Conservation (phyloP, 768 basidiomycete genomes). For the Tulasnella calospora region DNA sequence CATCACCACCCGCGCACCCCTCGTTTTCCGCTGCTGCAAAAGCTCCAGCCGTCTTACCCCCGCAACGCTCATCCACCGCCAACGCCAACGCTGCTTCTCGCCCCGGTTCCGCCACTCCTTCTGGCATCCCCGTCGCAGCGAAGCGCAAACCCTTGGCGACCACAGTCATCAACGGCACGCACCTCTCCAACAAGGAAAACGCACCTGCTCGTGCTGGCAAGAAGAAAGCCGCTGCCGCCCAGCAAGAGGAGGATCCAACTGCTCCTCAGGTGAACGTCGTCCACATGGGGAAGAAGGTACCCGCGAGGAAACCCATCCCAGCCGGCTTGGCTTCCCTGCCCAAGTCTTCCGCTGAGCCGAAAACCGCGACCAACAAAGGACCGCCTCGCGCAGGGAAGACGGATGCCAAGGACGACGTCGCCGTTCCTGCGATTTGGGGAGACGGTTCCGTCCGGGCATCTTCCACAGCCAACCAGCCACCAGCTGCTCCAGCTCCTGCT, state of each 20-base stretch:
- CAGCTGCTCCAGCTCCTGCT: neutral
- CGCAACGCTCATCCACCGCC: neutral
- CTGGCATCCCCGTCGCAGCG: neutral
- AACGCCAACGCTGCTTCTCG: neutral
- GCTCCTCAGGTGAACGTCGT: neutral
- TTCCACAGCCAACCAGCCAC: neutral
- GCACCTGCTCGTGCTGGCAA: neutral
- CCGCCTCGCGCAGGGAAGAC: neutral
- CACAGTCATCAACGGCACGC: neutral
- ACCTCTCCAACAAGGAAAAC: neutral
- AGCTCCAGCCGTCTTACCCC: slow-evolving; percentile 31
- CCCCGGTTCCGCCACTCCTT: neutral
- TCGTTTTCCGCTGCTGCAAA: slow-evolving; percentile 19
- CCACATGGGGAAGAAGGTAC: neutral
- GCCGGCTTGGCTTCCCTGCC: neutral
- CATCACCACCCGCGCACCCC: slow-evolving; percentile 12
- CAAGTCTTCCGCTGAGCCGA: neutral
- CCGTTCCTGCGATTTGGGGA: neutral
- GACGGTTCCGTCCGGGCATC: neutral
- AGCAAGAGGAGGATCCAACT: neutral
- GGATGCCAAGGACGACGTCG: neutral
- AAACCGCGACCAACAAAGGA: neutral
- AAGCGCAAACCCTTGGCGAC: slow-evolving; percentile 7
- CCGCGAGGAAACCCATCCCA: slow-evolving; percentile 14
- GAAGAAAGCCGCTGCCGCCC: neutral